phyloP scores from a whole-genome alignment of 2,329 filamentous ascomycete genomes.

The Aspergillus ibericus region DNA sequence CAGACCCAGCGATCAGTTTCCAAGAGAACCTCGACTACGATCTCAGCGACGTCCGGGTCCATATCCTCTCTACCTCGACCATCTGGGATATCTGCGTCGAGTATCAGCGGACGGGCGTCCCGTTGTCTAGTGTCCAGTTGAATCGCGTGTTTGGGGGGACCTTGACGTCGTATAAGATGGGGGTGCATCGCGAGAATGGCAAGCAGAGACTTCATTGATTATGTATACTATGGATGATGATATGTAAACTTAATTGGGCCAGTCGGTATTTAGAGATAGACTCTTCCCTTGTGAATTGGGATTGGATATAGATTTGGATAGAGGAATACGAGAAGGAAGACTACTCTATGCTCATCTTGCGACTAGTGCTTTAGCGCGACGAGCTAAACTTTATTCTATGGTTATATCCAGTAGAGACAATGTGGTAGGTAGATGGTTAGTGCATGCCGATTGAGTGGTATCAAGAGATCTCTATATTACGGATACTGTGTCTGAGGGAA shows the following conservation, averaged over 20 bases:
- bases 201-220: constrained; percentile 3
- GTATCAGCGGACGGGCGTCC: constrained; percentile 34
- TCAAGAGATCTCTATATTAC: too few species aligned
- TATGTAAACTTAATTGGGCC: too few species aligned
- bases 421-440: too few species aligned
- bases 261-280: neutral
- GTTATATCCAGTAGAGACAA: too few species aligned
- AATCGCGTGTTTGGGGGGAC: constrained; percentile 31
- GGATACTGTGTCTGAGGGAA: too few species aligned
- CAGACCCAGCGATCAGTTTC: constrained; percentile 24
- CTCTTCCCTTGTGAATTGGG: neutral
- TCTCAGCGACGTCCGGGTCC: constrained; percentile 31
- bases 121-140: constrained; percentile 24
- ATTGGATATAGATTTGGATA: too few species aligned
- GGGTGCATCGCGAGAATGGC: constrained; percentile 8
- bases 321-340: too few species aligned
- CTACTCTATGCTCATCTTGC: too few species aligned
- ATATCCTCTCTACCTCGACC: constrained; percentile 29
- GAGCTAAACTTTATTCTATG: too few species aligned
- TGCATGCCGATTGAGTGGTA: too few species aligned
- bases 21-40: constrained; percentile 38
- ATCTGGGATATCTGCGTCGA: constrained; percentile 39
- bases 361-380: too few species aligned
- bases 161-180: constrained; percentile 27
- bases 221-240: neutral